Percentiles rank a stretch among this genome's conserved stretches.
phyloP scores from a whole-genome alignment of 768 basidiomycete genomes.

The Phanerochaete sordida region DNA sequence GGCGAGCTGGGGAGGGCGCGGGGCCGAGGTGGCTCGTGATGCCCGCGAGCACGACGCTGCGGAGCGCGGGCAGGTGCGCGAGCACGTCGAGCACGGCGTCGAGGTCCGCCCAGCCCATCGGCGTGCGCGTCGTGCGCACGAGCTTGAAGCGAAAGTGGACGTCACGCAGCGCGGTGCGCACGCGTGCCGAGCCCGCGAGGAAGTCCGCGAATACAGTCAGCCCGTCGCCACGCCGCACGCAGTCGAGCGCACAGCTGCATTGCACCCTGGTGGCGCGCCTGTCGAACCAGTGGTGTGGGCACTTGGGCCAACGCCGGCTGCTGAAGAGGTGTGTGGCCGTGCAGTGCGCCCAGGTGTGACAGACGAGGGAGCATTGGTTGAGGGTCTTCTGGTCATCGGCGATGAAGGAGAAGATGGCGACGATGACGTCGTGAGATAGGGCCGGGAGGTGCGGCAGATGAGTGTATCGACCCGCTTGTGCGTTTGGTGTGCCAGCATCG shows the following conservation, averaged over 20 bases:
- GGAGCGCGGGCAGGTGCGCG: not conserved
- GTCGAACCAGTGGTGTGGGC: not conserved
- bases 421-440: conserved; percentile 9
- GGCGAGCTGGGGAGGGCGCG: not conserved
- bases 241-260: not conserved
- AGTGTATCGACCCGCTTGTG: too few relatives aligned
- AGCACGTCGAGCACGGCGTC: not conserved
- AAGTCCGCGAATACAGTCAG: not conserved
- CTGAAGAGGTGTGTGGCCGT: not conserved
- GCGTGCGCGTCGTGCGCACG: not conserved
- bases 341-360: not conserved
- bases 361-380: conserved; percentile 7
- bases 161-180: not conserved
- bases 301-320: not conserved
- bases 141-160: not conserved
- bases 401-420: conserved; percentile 7
- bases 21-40: not conserved
- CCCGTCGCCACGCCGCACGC: not conserved
- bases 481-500: too few relatives aligned
- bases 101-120: not conserved
- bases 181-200: not conserved
- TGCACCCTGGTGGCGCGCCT: not conserved
- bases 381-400: conserved; percentile 4
- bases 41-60: not conserved
- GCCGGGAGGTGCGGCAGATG: not conserved